Evolutionary conservation across 352 stramenopile genomes (phyloP), one percentile per base, ranked within the genome.

Genomic region (Phytophthora pisi): DNA sequence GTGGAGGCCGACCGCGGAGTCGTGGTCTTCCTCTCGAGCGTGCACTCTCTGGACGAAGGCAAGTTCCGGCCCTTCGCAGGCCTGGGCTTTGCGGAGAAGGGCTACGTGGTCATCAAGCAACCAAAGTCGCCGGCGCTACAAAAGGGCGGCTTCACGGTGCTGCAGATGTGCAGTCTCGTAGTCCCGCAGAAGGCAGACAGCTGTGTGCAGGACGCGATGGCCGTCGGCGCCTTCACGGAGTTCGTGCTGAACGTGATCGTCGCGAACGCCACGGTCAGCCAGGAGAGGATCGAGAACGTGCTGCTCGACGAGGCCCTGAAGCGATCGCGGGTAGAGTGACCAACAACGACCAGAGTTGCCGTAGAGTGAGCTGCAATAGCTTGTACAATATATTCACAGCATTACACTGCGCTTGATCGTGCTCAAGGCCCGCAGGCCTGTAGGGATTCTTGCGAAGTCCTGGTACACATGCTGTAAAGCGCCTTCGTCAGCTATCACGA

Each of bases 251-350:
- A 68, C 55, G 68, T 71, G 8, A 79, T 69, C 15, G 70, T 75
- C 2, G 63, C 59, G 11, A 82, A 81, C 43, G 61, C 80, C 24
- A 67, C 69, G 1, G 56, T 64, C 10, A 81, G 63, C 15, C 66
- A 75, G 34, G 65, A 83, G 55, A 79, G 77, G 61, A 85, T 85
- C 20, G 77, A 83, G 50, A 85, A 85, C 23, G 60, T 80, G n/a
- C 42, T 68, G 47, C 64, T 73, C 1, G 69, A 73, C 55, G 36
- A 67, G 43, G 51, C 61, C 6, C 36, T 76, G 36, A 61, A 65
- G 23, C 11, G 28, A 2, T 15, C 51, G 5, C 10, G 23, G 28
- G 38, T n/a, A 13, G 38, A 18, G 8, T 46, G 13, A 20, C 38
- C 15, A n/a, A 46, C 38, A 7, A 46, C 5, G 15, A 1, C 4